Evolutionary conservation across 202 grass and related monocot genomes (phyloP).

Genomic region (Digitaria exilis): DNA sequence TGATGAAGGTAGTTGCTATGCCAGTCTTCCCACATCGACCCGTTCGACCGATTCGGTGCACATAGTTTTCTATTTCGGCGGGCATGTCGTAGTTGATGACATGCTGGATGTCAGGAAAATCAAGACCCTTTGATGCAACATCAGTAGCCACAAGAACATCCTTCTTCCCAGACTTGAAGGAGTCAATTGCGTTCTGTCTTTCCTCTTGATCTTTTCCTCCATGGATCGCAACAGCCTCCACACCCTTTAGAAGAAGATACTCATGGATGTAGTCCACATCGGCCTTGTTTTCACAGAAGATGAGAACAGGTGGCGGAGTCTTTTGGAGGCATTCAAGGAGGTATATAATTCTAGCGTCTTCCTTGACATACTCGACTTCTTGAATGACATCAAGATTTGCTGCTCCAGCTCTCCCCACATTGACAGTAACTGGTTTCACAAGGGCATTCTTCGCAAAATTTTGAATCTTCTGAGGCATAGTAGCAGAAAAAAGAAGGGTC

Average conservation of each 20-base stretch:
- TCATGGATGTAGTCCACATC: slow-evolving; percentile 98
- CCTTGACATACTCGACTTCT: slow-evolving; percentile 99
- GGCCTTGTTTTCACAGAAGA: slow-evolving; percentile 95
- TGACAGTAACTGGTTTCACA: slow-evolving; percentile 85
- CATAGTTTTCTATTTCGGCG: slow-evolving; percentile 94
- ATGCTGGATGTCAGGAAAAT: slow-evolving; percentile 98
- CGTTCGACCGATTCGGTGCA: slow-evolving; percentile 93
- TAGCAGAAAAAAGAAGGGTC: slow-evolving; percentile 92
- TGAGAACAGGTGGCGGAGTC: slow-evolving; percentile 90
- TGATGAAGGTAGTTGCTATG: slow-evolving; percentile 98
- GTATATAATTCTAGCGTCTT: slow-evolving; percentile 96
- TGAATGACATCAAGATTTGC: slow-evolving; percentile 98
- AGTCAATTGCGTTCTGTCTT: slow-evolving; percentile 80
- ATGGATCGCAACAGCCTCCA: slow-evolving; percentile 91
- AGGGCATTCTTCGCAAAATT: slow-evolving; percentile 89
- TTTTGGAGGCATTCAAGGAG: slow-evolving; percentile 97
- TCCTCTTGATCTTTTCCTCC: slow-evolving; percentile 98
- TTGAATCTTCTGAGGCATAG: slow-evolving; percentile 99
- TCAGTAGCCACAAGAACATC: slow-evolving; percentile 94
- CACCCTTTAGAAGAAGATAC: slow-evolving; percentile 95
- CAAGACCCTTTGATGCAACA: slow-evolving; percentile 94
- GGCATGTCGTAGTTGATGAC: slow-evolving; percentile 99
- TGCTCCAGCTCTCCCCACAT: slow-evolving; percentile 91
- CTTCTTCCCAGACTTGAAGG: slow-evolving; percentile 74
- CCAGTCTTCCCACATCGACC: slow-evolving; percentile 95